Evolutionary conservation across 805 yeast species (phyloP).

Genomic region (Metschnikowia bowlesiae): DNA sequence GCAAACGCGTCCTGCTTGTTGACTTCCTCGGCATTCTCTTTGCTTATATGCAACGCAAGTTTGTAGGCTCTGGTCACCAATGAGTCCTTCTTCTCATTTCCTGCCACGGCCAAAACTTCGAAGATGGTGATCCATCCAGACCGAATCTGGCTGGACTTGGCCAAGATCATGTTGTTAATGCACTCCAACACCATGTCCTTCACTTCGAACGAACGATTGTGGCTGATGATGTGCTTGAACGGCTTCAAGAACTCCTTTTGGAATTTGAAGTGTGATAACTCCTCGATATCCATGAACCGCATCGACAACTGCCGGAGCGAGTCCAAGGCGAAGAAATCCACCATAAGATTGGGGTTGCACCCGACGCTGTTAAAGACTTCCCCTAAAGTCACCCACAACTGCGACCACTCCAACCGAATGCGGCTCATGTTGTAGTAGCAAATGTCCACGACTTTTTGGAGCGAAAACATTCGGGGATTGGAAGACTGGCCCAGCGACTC

Average conservation of each 20-base stretch:
- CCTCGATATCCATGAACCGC: conserved; percentile 90
- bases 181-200: conserved; percentile 90
- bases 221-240: conserved; percentile 69
- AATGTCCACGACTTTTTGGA: conserved; percentile 94
- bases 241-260: conserved; percentile 93
- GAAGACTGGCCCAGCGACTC: conserved; percentile 77
- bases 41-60: conserved; percentile 57
- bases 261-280: conserved; percentile 90
- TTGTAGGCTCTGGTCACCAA: conserved; percentile 63
- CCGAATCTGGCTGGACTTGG: conserved; percentile 67
- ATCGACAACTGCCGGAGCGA: conserved; percentile 89
- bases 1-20: conserved; percentile 63
- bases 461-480: conserved; percentile 85
- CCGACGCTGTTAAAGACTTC: conserved; percentile 83
- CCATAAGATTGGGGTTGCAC: conserved; percentile 67
- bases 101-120: conserved; percentile 71
- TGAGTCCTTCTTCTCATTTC: conserved; percentile 52
- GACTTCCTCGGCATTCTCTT: conserved; percentile 58
- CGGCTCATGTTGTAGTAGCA: conserved; percentile 97
- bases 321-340: conserved; percentile 88
- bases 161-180: conserved; percentile 75
- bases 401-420: conserved; percentile 94
- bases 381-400: conserved; percentile 91
- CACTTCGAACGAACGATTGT: conserved; percentile 65
- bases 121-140: conserved; percentile 96